These are phyloP conservation scores for Leptodontidium sp. DNA, from an alignment of 2,329 filamentous ascomycete genomes.

Conservation along the genomic window DNA sequence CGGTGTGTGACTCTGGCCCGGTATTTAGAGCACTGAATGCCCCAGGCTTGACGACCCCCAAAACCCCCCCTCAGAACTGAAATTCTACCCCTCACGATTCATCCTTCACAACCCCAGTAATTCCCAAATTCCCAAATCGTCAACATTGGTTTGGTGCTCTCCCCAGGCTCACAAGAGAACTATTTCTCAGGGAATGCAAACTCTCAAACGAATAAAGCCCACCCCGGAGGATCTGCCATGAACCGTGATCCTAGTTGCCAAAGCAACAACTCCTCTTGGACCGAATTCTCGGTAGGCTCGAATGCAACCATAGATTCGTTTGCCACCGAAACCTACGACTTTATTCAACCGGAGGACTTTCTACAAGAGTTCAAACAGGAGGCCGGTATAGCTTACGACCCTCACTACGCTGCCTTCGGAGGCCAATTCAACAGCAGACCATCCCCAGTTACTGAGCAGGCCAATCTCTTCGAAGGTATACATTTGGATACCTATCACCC, in stretches of 20 bases:
- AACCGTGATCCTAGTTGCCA: conserved; percentile 4
- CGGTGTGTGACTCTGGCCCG: conserved; percentile 11
- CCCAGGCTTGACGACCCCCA: conserved; percentile 2
- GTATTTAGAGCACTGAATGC: conserved; percentile 5
- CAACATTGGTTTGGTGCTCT: neutral
- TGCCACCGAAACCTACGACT: neutral
- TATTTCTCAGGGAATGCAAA: too few relatives aligned
- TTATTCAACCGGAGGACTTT: neutral
- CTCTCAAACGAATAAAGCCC: neutral
- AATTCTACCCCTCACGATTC: neutral
- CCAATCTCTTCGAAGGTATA: neutral
- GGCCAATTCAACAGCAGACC: neutral
- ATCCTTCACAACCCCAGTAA: neutral
- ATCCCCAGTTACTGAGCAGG: neutral
- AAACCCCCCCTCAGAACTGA: neutral
- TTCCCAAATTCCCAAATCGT: neutral
- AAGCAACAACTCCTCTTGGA: neutral
- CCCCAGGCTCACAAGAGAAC: conserved; percentile 13
- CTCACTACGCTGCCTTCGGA: neutral
- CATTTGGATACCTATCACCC: neutral
- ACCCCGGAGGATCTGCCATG: neutral
- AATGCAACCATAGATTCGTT: neutral
- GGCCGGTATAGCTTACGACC: neutral
- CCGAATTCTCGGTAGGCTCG: neutral
- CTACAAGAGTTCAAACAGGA: neutral